Evolutionary conservation across 495 filamentous ascomycete species (phyloP).

Genomic region (Emericellopsis terricola): DNA sequence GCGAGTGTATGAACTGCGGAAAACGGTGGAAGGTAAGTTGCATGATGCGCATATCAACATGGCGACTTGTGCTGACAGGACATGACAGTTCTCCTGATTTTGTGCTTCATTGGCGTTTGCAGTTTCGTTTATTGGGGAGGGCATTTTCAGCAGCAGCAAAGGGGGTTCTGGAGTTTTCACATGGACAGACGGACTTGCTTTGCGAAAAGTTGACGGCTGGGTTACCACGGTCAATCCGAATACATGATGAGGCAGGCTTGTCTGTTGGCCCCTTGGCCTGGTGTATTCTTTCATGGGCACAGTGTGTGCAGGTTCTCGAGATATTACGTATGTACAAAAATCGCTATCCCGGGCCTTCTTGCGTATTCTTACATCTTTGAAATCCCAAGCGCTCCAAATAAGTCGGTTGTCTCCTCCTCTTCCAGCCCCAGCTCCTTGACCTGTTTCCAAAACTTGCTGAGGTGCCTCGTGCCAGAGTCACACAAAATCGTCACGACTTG

Average conservation of each 20-base stretch:
- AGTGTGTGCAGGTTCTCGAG: too few relatives aligned
- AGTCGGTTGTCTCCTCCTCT: slow-evolving; percentile 15
- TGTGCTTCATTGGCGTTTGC: neutral
- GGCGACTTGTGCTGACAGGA: neutral
- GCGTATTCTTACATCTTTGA: too few relatives aligned
- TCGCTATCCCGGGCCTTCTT: too few relatives aligned
- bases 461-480: slow-evolving; percentile 76
- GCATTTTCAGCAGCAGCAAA: neutral
- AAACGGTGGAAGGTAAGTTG: slow-evolving; percentile 53
- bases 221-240: too few relatives aligned
- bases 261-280: too few relatives aligned
- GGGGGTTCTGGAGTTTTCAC: slow-evolving; percentile 5
- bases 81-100: slow-evolving; percentile 6
- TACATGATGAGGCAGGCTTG: too few relatives aligned
- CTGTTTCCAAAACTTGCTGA: slow-evolving; percentile 86
- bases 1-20: slow-evolving; percentile 57
- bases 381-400: slow-evolving; percentile 19
- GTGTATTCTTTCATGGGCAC: too few relatives aligned
- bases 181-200: too few relatives aligned
- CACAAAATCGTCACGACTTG: slow-evolving; percentile 81
- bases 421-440: slow-evolving; percentile 53
- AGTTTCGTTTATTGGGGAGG: too few relatives aligned
- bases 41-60: too few relatives aligned
- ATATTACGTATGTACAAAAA: too few relatives aligned
- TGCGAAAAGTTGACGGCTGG: too few relatives aligned